Conservation (phyloP, 768 basidiomycete genomes). For the Rhodotorula taiwanensis region DNA sequence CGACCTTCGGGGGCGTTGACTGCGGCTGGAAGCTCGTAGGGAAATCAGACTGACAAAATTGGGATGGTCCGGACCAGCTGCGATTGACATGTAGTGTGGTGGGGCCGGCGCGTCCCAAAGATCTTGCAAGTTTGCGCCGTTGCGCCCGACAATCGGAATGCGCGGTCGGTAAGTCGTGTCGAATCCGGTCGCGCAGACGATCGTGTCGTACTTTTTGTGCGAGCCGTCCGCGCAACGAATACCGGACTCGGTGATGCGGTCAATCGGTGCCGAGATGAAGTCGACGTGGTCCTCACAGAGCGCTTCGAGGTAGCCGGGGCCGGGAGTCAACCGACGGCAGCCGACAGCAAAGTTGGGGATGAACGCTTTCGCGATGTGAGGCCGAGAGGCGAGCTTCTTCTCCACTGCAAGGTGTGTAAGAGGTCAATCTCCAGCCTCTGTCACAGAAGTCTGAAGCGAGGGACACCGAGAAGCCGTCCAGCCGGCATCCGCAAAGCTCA, state of each 20-base stretch:
- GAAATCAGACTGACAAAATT: conserved; percentile 43
- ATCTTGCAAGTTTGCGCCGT: conserved; percentile 53
- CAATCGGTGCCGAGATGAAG: conserved; percentile 46
- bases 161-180: conserved; percentile 33
- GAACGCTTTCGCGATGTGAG: conserved; percentile 52
- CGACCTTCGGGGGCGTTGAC: no score
- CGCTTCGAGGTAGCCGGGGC: conserved; percentile 62
- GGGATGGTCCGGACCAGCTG: conserved; percentile 58
- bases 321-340: conserved; percentile 62
- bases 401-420: conserved; percentile 48
- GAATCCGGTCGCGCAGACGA: conserved; percentile 59
- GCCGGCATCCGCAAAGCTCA: not conserved
- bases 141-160: conserved; percentile 50
- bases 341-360: conserved; percentile 54
- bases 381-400: conserved; percentile 53
- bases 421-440: not conserved
- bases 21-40: no score
- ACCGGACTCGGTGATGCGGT: conserved; percentile 53
- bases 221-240: conserved; percentile 57
- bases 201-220: conserved; percentile 54
- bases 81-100: conserved; percentile 55
- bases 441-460: not conserved
- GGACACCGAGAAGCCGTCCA: not conserved
- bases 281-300: conserved; percentile 56
- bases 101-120: conserved; percentile 51